Conservation (phyloP, 371 early-diverging fungal species). For the Mortierella sp. region DNA sequence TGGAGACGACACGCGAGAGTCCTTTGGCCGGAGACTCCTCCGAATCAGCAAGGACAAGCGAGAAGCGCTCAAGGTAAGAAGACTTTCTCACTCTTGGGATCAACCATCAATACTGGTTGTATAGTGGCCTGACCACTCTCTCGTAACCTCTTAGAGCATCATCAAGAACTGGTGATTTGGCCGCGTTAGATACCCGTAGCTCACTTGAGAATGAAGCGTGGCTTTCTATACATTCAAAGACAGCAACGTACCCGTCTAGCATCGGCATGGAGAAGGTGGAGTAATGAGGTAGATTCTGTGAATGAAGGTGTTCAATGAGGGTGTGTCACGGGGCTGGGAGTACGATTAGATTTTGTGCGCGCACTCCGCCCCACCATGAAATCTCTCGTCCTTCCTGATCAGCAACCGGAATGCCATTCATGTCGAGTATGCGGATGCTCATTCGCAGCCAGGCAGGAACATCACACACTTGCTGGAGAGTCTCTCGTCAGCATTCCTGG, state of each 20-base stretch:
- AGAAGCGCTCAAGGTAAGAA: conserved; percentile 22
- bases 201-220: too few species aligned
- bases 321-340: too few species aligned
- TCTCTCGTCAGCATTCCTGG: neutral
- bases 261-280: too few species aligned
- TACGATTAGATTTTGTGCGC: too few species aligned
- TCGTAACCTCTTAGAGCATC: conserved; percentile 1
- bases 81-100: neutral
- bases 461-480: too few species aligned
- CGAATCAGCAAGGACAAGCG: conserved; percentile 21
- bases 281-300: too few species aligned
- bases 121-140: neutral
- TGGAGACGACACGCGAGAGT: neutral
- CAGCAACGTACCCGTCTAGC: too few species aligned
- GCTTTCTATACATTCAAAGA: too few species aligned
- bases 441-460: too few species aligned
- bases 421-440: conserved; percentile 1
- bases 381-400: neutral
- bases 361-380: too few species aligned
- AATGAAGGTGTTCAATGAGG: too few species aligned
- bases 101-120: neutral
- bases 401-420: neutral
- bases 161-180: conserved; percentile 23
- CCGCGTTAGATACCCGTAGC: too few species aligned
- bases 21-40: conserved; percentile 14